Conservation (phyloP, 768 basidiomycete genomes). For the Tricholoma terreum region DNA sequence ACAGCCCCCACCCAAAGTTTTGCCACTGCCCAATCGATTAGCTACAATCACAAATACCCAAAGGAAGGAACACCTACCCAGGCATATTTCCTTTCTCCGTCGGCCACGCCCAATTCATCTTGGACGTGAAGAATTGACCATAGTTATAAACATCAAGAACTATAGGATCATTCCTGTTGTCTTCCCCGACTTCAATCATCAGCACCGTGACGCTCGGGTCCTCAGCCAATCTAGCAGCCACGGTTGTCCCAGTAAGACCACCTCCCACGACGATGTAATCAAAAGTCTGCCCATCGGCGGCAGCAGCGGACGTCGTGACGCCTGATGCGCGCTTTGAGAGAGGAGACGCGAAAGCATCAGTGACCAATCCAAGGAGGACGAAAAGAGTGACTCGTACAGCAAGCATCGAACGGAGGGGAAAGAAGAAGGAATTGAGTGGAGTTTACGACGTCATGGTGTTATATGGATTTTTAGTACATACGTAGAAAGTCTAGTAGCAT, state of each 20-base stretch:
- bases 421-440: background rate
- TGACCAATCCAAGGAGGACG: slow-evolving; percentile 10
- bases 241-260: slow-evolving; percentile 45
- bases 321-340: slow-evolving; percentile 28
- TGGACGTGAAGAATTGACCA: slow-evolving; percentile 36
- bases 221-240: slow-evolving; percentile 47
- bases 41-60: background rate
- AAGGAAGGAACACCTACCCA: slow-evolving; percentile 27
- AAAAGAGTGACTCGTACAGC: background rate
- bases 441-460: background rate
- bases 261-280: slow-evolving; percentile 47
- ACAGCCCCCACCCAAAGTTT: slow-evolving; percentile 44
- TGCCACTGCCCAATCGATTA: slow-evolving; percentile 32
- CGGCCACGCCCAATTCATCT: slow-evolving; percentile 46
- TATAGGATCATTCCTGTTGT: slow-evolving; percentile 40
- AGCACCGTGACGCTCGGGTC: slow-evolving; percentile 40
- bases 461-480: no score
- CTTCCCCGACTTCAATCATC: slow-evolving; percentile 50
- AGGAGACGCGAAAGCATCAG: slow-evolving; percentile 15
- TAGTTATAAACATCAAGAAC: slow-evolving; percentile 48
- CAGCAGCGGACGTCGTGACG: slow-evolving; percentile 30
- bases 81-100: slow-evolving; percentile 40
- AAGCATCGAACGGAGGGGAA: background rate
- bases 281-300: slow-evolving; percentile 35
- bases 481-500: no score